These are phyloP conservation scores for Dryadomyces sulphureus DNA, from an alignment of 2,329 filamentous ascomycete species.

Conservation along the genomic window DNA sequence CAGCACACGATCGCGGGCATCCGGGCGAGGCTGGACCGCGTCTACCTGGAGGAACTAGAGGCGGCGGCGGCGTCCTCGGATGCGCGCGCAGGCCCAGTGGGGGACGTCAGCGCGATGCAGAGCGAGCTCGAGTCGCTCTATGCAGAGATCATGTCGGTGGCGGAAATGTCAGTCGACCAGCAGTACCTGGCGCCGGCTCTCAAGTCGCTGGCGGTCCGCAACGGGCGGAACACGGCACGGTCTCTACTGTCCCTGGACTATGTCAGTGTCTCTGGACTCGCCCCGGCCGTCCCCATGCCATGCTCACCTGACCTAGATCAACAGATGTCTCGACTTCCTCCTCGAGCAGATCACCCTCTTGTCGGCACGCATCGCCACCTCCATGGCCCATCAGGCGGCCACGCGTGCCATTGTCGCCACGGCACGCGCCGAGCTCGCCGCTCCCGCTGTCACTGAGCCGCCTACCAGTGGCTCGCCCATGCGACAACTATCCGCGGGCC, in stretches of 20 bases:
- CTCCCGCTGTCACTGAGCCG: conserved; percentile 11
- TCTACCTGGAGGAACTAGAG: conserved; percentile 34
- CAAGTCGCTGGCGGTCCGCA: conserved; percentile 25
- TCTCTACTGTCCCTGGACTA: conserved; percentile 34
- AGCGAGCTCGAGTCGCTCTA: conserved; percentile 56
- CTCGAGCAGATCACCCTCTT: conserved; percentile 30
- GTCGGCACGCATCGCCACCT: conserved; percentile 24
- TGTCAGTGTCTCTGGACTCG: conserved; percentile 22
- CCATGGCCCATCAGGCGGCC: conserved; percentile 30
- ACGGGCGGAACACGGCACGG: conserved; percentile 26
- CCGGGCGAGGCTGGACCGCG: conserved; percentile 38
- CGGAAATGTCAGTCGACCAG: conserved; percentile 56
- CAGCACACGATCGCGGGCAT: conserved; percentile 41
- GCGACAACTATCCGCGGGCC: conserved; percentile 19
- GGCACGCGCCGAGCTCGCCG: conserved; percentile 28
- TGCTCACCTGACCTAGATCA: too few species aligned
- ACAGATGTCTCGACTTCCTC: conserved; percentile 36
- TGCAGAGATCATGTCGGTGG: conserved; percentile 52
- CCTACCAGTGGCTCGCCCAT: conserved; percentile 13
- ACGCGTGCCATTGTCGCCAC: conserved; percentile 23
- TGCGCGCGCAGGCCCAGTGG: neutral
- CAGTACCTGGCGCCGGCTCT: conserved; percentile 50
- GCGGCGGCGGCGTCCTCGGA: conserved; percentile 14
- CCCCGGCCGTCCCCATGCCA: too few species aligned
- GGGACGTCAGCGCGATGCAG: conserved; percentile 28